These are phyloP conservation scores for Plasmodium adleri DNA, from an alignment of 169 alveolate genomes.

Conservation along the genomic window DNA sequence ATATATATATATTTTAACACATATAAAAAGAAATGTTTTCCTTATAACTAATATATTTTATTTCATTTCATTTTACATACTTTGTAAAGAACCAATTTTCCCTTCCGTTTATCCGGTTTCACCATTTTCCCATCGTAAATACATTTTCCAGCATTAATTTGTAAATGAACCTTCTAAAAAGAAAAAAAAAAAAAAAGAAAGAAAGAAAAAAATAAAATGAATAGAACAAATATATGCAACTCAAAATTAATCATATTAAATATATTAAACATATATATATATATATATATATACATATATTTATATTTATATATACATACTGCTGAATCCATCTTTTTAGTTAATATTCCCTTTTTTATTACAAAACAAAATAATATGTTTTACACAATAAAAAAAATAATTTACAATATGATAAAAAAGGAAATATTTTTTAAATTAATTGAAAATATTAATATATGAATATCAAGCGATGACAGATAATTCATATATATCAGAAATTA, in stretches of 20 bases:
- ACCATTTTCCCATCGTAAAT: conserved; percentile 71
- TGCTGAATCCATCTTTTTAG: conserved; percentile 12
- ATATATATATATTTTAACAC: too few species aligned
- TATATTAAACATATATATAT: background rate
- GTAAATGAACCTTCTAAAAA: conserved; percentile 62
- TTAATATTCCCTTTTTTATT: background rate
- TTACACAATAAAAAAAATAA: too few species aligned
- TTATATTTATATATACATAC: background rate
- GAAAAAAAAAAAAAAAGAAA: too few species aligned
- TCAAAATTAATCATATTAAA: background rate
- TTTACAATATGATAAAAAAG: too few species aligned
- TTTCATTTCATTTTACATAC: conserved; percentile 32
- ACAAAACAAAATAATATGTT: too few species aligned
- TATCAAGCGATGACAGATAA: too few species aligned
- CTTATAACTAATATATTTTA: background rate
- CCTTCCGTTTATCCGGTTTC: conserved; percentile 72
- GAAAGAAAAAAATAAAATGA: background rate
- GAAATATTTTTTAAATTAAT: too few species aligned
- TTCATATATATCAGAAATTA: too few species aligned
- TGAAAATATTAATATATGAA: too few species aligned
- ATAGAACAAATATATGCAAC: background rate
- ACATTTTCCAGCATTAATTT: conserved; percentile 75
- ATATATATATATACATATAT: too few species aligned
- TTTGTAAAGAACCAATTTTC: conserved; percentile 70
- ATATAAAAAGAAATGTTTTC: too few species aligned